These are phyloP conservation scores for Phyllosticta ampelicida DNA, from an alignment of 2,329 filamentous ascomycete genomes.

Conservation along the genomic window DNA sequence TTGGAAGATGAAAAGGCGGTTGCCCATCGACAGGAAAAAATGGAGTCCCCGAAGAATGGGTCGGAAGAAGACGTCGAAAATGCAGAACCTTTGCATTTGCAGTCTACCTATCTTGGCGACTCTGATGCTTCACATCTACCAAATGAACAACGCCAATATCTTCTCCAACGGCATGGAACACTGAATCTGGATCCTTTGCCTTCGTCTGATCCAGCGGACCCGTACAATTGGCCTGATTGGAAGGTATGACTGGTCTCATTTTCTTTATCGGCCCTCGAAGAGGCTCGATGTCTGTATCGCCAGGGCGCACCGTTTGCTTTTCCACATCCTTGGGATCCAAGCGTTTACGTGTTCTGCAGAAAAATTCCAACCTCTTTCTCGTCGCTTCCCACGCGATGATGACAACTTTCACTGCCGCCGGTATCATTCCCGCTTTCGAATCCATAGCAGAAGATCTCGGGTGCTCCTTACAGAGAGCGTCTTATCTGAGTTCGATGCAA, in stretches of 20 bases:
- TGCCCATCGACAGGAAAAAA: neutral
- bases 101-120: constrained; percentile 16
- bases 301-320: too few species aligned
- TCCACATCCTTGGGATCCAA: neutral
- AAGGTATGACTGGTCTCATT: constrained; percentile 27
- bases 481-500: constrained; percentile 46
- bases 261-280: neutral
- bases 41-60: neutral
- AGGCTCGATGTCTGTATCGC: too few species aligned
- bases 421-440: constrained; percentile 45
- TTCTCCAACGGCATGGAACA: constrained; percentile 43
- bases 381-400: constrained; percentile 49
- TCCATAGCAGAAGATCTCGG: constrained; percentile 42
- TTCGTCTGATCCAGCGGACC: constrained; percentile 39
- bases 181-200: constrained; percentile 45
- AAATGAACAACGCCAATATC: constrained; percentile 38
- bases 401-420: constrained; percentile 44
- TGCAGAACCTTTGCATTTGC: neutral
- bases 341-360: constrained; percentile 25
- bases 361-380: constrained; percentile 41
- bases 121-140: constrained; percentile 25
- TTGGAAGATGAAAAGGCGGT: constrained; percentile 1
- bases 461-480: constrained; percentile 38
- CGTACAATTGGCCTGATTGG: constrained; percentile 46
- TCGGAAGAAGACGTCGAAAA: neutral